phyloP scores from a whole-genome alignment of 2,329 filamentous ascomycete genomes.

The Aspergillus quadricinctus region DNA sequence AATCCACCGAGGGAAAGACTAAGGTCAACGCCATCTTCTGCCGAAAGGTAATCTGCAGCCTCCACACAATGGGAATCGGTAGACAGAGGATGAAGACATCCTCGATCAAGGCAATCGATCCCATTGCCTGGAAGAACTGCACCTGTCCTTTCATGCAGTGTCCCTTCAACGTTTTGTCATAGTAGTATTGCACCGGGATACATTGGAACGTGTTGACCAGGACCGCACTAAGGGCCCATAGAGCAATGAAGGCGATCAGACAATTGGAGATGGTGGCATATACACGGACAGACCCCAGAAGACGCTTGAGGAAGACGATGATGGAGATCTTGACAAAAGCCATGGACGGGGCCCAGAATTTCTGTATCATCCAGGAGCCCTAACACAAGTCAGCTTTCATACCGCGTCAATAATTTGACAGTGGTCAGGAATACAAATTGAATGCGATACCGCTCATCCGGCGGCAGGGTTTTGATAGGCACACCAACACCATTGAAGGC shows the following conservation, averaged over 20 bases:
- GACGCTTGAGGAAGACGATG: conserved; percentile 8
- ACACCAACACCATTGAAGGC: conserved; percentile 12
- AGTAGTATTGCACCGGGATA: conserved; percentile 9
- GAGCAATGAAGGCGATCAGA: conserved; percentile 8
- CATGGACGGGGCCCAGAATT: conserved; percentile 11
- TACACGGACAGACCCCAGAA: conserved; percentile 5
- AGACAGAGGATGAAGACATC: conserved; percentile 9
- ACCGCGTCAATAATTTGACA: too few species aligned
- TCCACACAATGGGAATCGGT: conserved; percentile 8
- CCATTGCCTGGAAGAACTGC: conserved; percentile 10
- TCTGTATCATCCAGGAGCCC: conserved; percentile 13
- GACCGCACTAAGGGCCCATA: conserved; percentile 7
- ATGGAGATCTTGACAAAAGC: conserved; percentile 13
- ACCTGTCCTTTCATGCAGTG: conserved; percentile 8
- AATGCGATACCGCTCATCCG: conserved; percentile 4
- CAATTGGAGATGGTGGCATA: conserved; percentile 3
- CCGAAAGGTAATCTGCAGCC: conserved; percentile 5
- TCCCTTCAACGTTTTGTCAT: conserved; percentile 6
- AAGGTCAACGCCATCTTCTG: conserved; percentile 10
- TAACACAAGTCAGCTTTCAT: not conserved
- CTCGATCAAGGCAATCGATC: conserved; percentile 8
- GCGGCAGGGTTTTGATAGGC: not conserved
- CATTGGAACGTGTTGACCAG: conserved; percentile 13
- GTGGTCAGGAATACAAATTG: conserved; percentile 4
- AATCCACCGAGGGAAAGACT: conserved; percentile 10